Evolutionary conservation across 2,329 filamentous ascomycete genomes (phyloP), one percentile per base, ranked within the genome.

Genomic region (Ilyonectria sp.): DNA sequence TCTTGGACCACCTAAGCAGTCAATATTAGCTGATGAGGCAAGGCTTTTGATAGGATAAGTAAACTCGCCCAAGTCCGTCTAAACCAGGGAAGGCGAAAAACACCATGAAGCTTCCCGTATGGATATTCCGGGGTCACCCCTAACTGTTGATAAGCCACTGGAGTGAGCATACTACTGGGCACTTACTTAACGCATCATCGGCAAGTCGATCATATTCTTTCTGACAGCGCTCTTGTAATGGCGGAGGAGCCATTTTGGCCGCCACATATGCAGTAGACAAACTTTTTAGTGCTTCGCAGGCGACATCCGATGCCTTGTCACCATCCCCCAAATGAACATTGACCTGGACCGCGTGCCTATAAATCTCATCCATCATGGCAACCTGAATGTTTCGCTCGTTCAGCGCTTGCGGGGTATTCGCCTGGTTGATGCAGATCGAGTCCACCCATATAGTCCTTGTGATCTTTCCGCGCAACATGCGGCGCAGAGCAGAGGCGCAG

Each of bases 401-500:
- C 44, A 46, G n/a, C 4, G 44, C 44, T 21, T 46, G 19, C 4
- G 44, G 44, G 23, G 44, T 46, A 15, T 23, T 46, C 8, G 44
- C 44, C 44, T 46, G 44, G 44, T 23, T 46, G 44, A 46, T 46
- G 19, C 44, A 46, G 19, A 46, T 46, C n/a, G 44, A 46, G 19
- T 46, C 44, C 4, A 23, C 44, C 44, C 44, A 46, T 8, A 46
- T 46, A 21, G 44, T 46, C 44, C 44, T 21, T 21, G 44, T 11
- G 10, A 23, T 6, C 10, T 46, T 46, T 11, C 44, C 44, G 17
- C 44, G 44, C 19, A 46, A 21, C 44, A 21, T 46, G 11, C 44
- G 44, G 19, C 44, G 44, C 44, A 21, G 44, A 23, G 44, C 44
- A 46, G 44, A 46, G 44, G 44, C 44, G 44, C 44, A 46, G 44